Percentiles rank a stretch among this genome's conserved stretches.
Evolutionary conservation across 805 yeast species (phyloP).

Genomic region (Millerozyma acaciae): DNA sequence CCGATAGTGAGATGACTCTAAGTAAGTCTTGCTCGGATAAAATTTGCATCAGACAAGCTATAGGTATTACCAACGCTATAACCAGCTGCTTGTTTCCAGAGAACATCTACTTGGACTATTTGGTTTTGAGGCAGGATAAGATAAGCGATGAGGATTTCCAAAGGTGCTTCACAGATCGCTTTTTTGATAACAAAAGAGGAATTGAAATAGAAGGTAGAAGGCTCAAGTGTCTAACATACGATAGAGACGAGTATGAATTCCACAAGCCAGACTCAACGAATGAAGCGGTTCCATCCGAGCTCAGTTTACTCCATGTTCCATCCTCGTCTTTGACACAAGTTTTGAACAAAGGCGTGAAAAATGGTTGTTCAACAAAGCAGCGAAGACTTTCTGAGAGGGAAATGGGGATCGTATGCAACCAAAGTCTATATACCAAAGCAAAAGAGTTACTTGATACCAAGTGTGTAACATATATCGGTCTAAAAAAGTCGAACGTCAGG

Average conservation of each 20-base stretch:
- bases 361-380: slow-evolving; percentile 50
- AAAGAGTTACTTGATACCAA: slow-evolving; percentile 1
- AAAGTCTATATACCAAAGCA: slow-evolving; percentile 13
- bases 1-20: slow-evolving; percentile 65
- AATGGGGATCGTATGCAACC: slow-evolving; percentile 36
- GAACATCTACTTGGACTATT: slow-evolving; percentile 40
- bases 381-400: slow-evolving; percentile 43
- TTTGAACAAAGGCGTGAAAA: slow-evolving; percentile 56
- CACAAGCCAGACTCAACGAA: slow-evolving; percentile 15
- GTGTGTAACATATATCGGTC: slow-evolving; percentile 21
- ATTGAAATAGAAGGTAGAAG: slow-evolving; percentile 6
- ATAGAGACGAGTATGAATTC: slow-evolving; percentile 18
- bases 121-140: slow-evolving; percentile 44
- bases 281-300: slow-evolving; percentile 23
- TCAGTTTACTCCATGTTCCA: slow-evolving; percentile 25
- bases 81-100: slow-evolving; percentile 32
- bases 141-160: slow-evolving; percentile 23
- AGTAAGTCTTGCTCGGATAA: slow-evolving; percentile 93
- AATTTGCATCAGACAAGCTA: slow-evolving; percentile 57
- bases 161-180: slow-evolving; percentile 40
- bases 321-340: slow-evolving; percentile 27
- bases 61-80: slow-evolving; percentile 49
- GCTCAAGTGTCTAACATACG: slow-evolving; percentile 23
- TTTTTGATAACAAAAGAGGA: slow-evolving; percentile 12
- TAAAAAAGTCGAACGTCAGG: slow-evolving; percentile 22